phyloP scores from a whole-genome alignment of 495 filamentous ascomycete species.

The Echria macrotheca region DNA sequence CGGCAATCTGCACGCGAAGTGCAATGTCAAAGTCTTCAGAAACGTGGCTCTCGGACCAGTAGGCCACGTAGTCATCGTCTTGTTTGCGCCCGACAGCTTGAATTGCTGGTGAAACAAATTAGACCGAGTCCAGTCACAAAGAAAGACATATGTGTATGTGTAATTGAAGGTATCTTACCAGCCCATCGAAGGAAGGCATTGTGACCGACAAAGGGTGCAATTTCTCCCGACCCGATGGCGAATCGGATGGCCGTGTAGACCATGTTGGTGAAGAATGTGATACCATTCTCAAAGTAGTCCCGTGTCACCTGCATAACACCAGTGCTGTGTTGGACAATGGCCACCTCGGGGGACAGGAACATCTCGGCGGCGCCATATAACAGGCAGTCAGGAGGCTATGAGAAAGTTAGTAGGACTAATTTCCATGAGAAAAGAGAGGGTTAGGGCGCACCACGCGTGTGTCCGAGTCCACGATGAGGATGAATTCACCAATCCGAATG shows the following conservation, averaged over 20 bases:
- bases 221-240: constrained; percentile 68
- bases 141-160: too few species aligned
- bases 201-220: constrained; percentile 67
- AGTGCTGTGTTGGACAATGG: constrained; percentile 31
- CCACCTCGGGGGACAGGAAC: constrained; percentile 68
- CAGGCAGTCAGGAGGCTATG: constrained; percentile 60
- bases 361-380: constrained; percentile 67
- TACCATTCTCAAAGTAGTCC: constrained; percentile 64
- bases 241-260: constrained; percentile 69
- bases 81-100: constrained; percentile 61
- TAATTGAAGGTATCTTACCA: too few species aligned
- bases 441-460: too few species aligned
- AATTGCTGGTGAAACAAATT: too few species aligned
- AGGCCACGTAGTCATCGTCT: constrained; percentile 60
- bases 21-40: constrained; percentile 81
- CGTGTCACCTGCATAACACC: constrained; percentile 63
- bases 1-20: constrained; percentile 60
- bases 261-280: constrained; percentile 74
- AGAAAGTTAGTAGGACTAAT: too few species aligned
- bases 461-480: constrained; percentile 67
- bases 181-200: constrained; percentile 73
- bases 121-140: too few species aligned
- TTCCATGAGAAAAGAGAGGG: too few species aligned
- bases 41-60: constrained; percentile 72
- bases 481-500: constrained; percentile 68